A percentile compares a stretch with the other conserved stretches of the same genome.
These are phyloP conservation scores for Mycena leptocephala DNA, from an alignment of 768 basidiomycete species.

Conservation along the genomic window DNA sequence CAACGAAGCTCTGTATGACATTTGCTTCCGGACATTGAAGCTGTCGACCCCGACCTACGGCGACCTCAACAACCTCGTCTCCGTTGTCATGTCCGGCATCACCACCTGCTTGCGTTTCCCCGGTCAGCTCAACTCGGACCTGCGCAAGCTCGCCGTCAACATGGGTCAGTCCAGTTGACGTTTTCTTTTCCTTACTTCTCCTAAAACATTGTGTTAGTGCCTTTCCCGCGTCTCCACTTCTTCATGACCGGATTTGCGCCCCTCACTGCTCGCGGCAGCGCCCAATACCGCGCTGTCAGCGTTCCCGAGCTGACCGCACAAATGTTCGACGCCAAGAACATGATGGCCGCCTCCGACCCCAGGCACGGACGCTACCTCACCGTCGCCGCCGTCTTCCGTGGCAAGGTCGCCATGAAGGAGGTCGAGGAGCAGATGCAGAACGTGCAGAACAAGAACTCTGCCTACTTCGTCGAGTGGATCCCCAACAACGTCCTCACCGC, in stretches of 20 bases:
- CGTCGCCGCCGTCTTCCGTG: slow-evolving; percentile 98
- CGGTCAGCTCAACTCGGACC: slow-evolving; percentile 99
- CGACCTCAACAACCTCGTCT: slow-evolving; percentile 98
- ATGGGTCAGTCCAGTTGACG: slow-evolving; percentile 80
- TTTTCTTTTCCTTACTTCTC: background rate
- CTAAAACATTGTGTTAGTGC: slow-evolving; percentile 66
- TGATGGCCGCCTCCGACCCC: slow-evolving; percentile 99
- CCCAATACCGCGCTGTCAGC: slow-evolving; percentile 96
- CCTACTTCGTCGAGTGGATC: slow-evolving; percentile 99
- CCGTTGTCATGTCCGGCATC: slow-evolving; percentile 98
- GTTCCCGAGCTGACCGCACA: slow-evolving; percentile 98
- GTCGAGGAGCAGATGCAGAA: slow-evolving; percentile 99
- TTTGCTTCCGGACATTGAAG: slow-evolving; percentile 98
- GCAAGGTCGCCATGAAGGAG: slow-evolving; percentile 99
- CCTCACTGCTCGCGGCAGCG: slow-evolving; percentile 93
- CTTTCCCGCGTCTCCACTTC: slow-evolving; percentile 99
- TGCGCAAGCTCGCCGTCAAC: slow-evolving; percentile 98
- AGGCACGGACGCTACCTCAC: slow-evolving; percentile 98
- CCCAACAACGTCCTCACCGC: slow-evolving; percentile 99
- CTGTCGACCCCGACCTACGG: slow-evolving; percentile 96
- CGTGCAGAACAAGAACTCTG: slow-evolving; percentile 97
- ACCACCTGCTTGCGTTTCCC: slow-evolving; percentile 99
- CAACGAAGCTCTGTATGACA: slow-evolving; percentile 99
- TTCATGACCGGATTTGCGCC: slow-evolving; percentile 99
- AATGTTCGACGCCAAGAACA: slow-evolving; percentile 99